These are phyloP conservation scores for Pulveroboletus sp. DNA, from an alignment of 768 basidiomycete species.

Conservation along the genomic window DNA sequence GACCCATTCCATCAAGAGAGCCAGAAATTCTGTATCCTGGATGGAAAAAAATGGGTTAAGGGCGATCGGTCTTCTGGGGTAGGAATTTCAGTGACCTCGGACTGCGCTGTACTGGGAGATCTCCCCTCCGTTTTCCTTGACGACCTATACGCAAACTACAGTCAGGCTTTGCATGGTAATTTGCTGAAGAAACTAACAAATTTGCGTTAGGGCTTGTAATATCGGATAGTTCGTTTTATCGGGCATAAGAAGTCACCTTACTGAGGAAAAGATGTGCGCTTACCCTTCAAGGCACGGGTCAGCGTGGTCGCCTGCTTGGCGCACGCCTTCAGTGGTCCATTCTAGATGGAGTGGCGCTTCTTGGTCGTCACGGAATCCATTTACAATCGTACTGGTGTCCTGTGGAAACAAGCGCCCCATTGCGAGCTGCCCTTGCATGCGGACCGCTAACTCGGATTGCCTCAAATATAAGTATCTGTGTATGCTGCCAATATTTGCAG, in stretches of 20 bases:
- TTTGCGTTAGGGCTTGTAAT: not conserved
- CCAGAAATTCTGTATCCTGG: not conserved
- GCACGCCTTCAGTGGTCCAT: not conserved
- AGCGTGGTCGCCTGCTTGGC: not conserved
- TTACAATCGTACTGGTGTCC: not conserved
- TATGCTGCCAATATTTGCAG: not conserved
- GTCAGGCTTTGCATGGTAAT: not conserved
- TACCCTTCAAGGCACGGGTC: not conserved
- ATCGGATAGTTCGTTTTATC: not conserved
- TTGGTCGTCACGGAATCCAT: too few relatives aligned
- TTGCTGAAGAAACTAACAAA: constrained; percentile 1
- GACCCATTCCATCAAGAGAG: not conserved
- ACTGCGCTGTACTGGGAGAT: not conserved
- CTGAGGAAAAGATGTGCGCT: not conserved
- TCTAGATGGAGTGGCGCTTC: not conserved
- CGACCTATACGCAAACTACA: not conserved
- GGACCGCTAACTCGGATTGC: not conserved
- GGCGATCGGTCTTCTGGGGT: not conserved
- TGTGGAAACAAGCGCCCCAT: too few relatives aligned
- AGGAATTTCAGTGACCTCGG: not conserved
- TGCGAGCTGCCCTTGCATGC: not conserved
- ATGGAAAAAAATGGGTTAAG: not conserved
- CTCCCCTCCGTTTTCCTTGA: not conserved
- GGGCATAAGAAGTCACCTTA: not conserved
- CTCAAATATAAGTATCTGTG: not conserved